These are phyloP conservation scores for Pterocarpus macrocarpus DNA, from an alignment of 306 rosid genomes.

Conservation along the genomic window DNA sequence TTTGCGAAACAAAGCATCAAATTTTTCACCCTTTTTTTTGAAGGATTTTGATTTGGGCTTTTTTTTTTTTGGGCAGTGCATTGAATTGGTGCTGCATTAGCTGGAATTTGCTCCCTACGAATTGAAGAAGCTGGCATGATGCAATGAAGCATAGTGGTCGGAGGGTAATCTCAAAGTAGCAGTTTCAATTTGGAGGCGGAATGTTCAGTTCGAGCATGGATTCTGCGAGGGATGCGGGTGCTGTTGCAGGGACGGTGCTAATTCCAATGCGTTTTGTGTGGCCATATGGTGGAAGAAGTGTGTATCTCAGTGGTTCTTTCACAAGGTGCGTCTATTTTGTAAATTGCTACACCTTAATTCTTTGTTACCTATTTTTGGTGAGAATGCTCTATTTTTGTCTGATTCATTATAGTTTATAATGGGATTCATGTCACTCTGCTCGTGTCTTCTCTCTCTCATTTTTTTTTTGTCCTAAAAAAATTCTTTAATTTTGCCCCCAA, in stretches of 20 bases:
- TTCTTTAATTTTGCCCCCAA: slow-evolving; percentile 42
- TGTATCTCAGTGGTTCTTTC: slow-evolving; percentile 89
- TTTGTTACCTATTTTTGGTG: slow-evolving; percentile 18
- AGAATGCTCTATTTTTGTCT: slow-evolving; percentile 22
- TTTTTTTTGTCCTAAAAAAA: neutral
- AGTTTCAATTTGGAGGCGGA: slow-evolving; percentile 37
- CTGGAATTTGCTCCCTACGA: slow-evolving; percentile 49
- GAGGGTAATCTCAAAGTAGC: slow-evolving; percentile 50
- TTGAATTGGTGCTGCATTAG: slow-evolving; percentile 59
- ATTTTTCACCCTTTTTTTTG: neutral
- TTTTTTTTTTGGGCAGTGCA: slow-evolving; percentile 31
- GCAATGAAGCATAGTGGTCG: slow-evolving; percentile 53
- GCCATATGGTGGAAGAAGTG: slow-evolving; percentile 92
- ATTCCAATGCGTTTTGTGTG: slow-evolving; percentile 94
- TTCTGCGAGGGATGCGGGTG: slow-evolving; percentile 62
- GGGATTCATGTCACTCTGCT: slow-evolving; percentile 37
- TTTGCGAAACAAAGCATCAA: slow-evolving; percentile 20
- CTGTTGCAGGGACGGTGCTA: slow-evolving; percentile 70
- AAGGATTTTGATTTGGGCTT: slow-evolving; percentile 38
- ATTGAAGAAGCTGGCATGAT: slow-evolving; percentile 49
- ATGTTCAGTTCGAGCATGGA: slow-evolving; percentile 82
- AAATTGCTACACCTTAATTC: slow-evolving; percentile 9
- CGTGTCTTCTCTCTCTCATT: neutral
- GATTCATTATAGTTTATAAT: slow-evolving; percentile 14
- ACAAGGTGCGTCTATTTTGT: slow-evolving; percentile 60